Evolutionary conservation across 306 rosid species (phyloP), one percentile per base, ranked within the genome.

Genomic region (Cucumis sativus): DNA sequence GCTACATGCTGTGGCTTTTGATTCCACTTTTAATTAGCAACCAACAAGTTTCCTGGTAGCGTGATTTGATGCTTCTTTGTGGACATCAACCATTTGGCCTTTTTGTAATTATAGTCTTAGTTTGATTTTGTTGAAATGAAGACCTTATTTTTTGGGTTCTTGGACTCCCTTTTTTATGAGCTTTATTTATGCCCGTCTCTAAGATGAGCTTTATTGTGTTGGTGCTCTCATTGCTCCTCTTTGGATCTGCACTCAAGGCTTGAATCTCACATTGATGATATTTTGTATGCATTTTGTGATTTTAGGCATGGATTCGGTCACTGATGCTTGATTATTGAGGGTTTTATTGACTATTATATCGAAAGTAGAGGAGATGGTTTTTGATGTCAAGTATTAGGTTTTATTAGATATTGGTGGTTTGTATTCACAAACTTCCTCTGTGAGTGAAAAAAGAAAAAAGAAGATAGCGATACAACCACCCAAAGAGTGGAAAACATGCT

Each of bases 161-260:
- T 52, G n/a, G 56, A 15, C 56, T 52, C n/a, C 56, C n/a, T 52
- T 52, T 47, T 47, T 47, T 4, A 3, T 47, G 54, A 47, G 57
- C 8, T 52, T 49, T 49, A 13, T 49, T 13, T 4, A 49, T 49
- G 18, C 49, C 47, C 10, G 7, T 41, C 47, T 41, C 47, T 43
- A 43, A 43, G 49, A n/a, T n/a, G n/a, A n/a, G n/a, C n/a, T n/a
- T n/a, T n/a, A n/a, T n/a, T n/a, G 69, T 64, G 2, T 83, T 49
- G 85, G 92, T 61, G 86, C 90, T 10, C 70, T 78, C 3, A 81
- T 67, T 0, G 90, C 97, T 87, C 23, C 80, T 82, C 59, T 84
- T 91, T 78, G 97, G 99, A 65, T 89, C 96, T 84, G 80, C 87
- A 18, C 83, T 84, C 76, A 75, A 86, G 87, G 87, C 74, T 79